These are phyloP conservation scores for Phytophthora sp. DNA, from an alignment of 352 stramenopile genomes.

Conservation along the genomic window DNA sequence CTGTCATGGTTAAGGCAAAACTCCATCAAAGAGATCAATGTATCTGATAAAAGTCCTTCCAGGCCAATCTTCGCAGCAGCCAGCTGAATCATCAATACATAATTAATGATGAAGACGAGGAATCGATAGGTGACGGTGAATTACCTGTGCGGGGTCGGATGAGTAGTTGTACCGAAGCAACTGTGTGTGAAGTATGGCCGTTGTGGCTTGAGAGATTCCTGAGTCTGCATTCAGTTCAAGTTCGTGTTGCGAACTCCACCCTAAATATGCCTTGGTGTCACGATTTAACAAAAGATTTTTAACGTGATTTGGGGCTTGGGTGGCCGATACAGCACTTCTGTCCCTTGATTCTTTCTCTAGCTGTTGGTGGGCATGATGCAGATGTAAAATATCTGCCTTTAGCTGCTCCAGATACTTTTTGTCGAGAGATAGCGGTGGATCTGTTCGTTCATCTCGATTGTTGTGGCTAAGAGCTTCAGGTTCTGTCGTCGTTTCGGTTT, in stretches of 20 bases:
- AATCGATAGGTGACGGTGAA: background rate
- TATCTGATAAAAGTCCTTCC: conserved; percentile 35
- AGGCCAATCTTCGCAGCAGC: conserved; percentile 37
- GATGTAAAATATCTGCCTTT: conserved; percentile 57
- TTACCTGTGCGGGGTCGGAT: conserved; percentile 47
- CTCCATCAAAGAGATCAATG: conserved; percentile 37
- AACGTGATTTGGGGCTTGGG: conserved; percentile 47
- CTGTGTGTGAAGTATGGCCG: conserved; percentile 28
- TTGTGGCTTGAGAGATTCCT: background rate
- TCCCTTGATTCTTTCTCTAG: conserved; percentile 20
- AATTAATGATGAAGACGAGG: background rate
- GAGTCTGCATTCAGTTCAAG: background rate
- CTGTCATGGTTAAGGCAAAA: conserved; percentile 13
- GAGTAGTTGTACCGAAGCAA: conserved; percentile 59
- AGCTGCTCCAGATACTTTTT: conserved; percentile 62
- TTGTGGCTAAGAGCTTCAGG: background rate
- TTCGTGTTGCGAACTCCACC: conserved; percentile 15
- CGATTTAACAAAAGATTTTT: conserved; percentile 72
- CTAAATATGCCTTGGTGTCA: conserved; percentile 30
- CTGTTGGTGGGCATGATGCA: conserved; percentile 31
- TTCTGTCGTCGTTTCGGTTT: background rate
- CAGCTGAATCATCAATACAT: conserved; percentile 25
- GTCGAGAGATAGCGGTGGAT: conserved; percentile 15
- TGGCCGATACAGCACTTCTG: background rate
- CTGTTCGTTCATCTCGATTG: background rate